Percentiles rank a stretch among this genome's conserved stretches.
These are phyloP conservation scores for Trichosanthes cucumerina DNA, from an alignment of 306 rosid species.

Conservation along the genomic window DNA sequence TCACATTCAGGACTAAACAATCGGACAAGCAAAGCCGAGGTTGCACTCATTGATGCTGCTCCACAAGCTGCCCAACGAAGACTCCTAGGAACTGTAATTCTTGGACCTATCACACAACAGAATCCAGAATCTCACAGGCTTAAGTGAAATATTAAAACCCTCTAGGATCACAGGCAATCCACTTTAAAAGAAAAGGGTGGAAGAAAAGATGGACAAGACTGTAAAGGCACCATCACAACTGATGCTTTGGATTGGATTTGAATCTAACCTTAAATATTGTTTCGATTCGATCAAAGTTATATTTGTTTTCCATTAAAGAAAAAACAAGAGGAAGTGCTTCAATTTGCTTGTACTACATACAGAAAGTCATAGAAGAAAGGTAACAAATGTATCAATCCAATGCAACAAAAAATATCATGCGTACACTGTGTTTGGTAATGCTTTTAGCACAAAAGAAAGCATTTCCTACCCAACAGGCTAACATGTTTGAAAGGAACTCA, in stretches of 20 bases:
- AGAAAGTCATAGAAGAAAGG: not conserved
- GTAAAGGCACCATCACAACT: not conserved
- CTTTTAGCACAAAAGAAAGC: not conserved
- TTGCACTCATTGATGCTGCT: constrained; percentile 57
- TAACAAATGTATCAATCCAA: not conserved
- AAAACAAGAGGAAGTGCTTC: not conserved
- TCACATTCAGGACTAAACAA: constrained; percentile 91
- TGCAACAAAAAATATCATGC: not conserved
- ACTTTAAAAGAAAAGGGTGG: not conserved
- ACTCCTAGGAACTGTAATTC: constrained; percentile 68
- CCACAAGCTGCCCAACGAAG: constrained; percentile 90
- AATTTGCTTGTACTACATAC: not conserved
- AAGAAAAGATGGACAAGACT: not conserved
- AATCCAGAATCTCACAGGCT: not conserved
- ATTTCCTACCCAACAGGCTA: not conserved
- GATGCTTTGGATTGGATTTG: not conserved
- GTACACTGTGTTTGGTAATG: not conserved
- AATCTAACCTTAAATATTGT: not conserved
- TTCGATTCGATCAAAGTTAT: not conserved
- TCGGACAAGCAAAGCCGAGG: constrained; percentile 77
- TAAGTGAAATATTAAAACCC: not conserved
- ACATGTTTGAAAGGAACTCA: not conserved
- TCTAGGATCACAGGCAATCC: not conserved
- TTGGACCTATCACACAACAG: constrained; percentile 53
- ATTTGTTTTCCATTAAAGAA: not conserved